Evolutionary conservation across 768 basidiomycete genomes (phyloP), one percentile per base, ranked within the genome.

Genomic region (Cyclocybe cylindracea): DNA sequence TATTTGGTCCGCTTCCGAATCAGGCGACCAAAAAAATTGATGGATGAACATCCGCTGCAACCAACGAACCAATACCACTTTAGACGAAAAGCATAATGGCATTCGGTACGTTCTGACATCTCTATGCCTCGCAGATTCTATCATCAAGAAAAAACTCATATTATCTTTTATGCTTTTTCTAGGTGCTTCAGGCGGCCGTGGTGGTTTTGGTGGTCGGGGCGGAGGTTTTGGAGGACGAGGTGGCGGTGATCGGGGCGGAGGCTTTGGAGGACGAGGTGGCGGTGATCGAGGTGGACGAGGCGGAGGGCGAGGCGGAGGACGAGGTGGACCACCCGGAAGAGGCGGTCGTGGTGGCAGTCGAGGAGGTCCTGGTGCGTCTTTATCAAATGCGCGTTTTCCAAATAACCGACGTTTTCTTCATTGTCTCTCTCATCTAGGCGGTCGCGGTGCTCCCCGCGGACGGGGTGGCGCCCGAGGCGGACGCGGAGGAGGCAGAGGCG

Each of bases 401-500:
- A 34, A 32, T 31, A 31, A 14, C n/a, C 29, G 51, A 16, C 14
- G 43, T 57, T 10, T 36, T 18, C 11, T 29, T 45, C 51, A 39
- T 50, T 46, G 24, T 56, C 39, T 13, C 39, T 53, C 7, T 60
- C 18, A 39, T 59, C 9, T 45, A 66, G 56, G 53, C 39, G 51
- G 48, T 29, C 48, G 54, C 7, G 58, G 76, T 32, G 67, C 64
- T 31, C 68, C 69, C 32, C 66, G 74, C 29, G 66, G 69, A 39
- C 65, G 72, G 10, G 70, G 79, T 13, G 74, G 75, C 8, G 66
- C 75, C 40, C 73, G 76, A 1, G 86, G 87, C 5, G 86, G 80
- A 9, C 69, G 85, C 10, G 86, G 89, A 3, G 91, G 92, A 9
- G 85, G 82, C 3, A 80, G 70, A 58, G 94, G 94, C 18, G 94